Evolutionary conservation across 352 stramenopile genomes (phyloP).

Genomic region (Globisporangium paddicum): DNA sequence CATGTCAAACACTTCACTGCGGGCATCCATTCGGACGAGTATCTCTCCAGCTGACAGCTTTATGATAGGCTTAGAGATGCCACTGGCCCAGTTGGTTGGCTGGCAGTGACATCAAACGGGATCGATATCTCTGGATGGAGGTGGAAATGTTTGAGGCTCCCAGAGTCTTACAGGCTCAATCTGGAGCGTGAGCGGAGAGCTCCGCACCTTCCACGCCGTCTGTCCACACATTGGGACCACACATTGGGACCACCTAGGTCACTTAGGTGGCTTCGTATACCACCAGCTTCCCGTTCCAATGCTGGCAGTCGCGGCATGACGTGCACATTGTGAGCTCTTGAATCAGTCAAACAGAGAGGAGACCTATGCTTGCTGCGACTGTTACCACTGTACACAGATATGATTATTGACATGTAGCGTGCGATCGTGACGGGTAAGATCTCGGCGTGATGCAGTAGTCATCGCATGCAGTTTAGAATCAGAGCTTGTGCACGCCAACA

Average conservation of each 20-base stretch:
- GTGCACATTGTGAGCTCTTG: neutral
- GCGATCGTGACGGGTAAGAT: neutral
- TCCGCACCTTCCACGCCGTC: neutral
- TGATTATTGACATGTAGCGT: neutral
- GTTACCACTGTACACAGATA: too few relatives aligned
- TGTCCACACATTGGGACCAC: neutral
- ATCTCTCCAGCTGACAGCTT: neutral
- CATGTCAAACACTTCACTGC: neutral
- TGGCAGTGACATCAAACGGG: neutral
- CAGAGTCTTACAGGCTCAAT: neutral
- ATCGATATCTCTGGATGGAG: neutral
- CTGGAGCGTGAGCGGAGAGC: neutral
- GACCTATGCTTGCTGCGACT: too few relatives aligned
- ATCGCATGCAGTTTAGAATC: neutral
- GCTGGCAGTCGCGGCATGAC: neutral
- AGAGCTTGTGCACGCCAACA: neutral
- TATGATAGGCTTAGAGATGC: neutral
- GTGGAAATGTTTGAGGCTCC: neutral
- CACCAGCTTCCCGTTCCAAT: neutral
- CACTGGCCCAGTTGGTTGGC: neutral
- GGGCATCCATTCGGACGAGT: conserved; percentile 5
- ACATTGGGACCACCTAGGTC: neutral
- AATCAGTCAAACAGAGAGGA: too few relatives aligned
- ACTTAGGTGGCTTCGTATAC: neutral
- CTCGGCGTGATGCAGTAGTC: too few relatives aligned